Evolutionary conservation across 306 rosid genomes (phyloP).

Genomic region (Vicia faba): DNA sequence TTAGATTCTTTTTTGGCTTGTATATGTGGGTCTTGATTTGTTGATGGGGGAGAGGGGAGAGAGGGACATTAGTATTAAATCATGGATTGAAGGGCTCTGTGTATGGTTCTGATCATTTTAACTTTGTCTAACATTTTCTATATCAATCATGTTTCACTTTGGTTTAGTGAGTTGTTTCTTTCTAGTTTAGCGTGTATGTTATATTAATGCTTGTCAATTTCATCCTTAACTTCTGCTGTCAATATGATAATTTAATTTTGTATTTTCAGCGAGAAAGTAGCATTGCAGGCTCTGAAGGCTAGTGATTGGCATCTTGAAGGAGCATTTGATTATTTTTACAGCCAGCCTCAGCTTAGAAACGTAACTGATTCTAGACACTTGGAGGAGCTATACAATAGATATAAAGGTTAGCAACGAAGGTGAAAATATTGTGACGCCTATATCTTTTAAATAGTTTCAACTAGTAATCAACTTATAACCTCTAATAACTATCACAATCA

Average conservation of each 20-base stretch:
- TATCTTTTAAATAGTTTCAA: slow-evolving; percentile 14
- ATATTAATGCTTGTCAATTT: slow-evolving; percentile 1
- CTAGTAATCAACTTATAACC: slow-evolving; percentile 2
- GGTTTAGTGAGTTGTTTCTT: background rate
- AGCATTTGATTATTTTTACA: slow-evolving; percentile 94
- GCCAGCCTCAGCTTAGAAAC: slow-evolving; percentile 82
- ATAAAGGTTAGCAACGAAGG: slow-evolving; percentile 74
- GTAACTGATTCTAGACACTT: slow-evolving; percentile 82
- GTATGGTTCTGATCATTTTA: background rate
- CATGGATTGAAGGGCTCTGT: slow-evolving; percentile 1
- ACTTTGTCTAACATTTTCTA: background rate
- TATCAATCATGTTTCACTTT: background rate
- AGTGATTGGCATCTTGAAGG: slow-evolving; percentile 99
- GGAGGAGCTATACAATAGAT: slow-evolving; percentile 95
- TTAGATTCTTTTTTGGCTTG: background rate
- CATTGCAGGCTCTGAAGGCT: slow-evolving; percentile 80
- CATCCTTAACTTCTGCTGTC: slow-evolving; percentile 14
- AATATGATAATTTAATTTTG: slow-evolving; percentile 11
- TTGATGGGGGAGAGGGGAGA: background rate
- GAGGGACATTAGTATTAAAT: slow-evolving; percentile 1
- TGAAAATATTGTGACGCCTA: slow-evolving; percentile 21
- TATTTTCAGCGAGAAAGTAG: slow-evolving; percentile 81
- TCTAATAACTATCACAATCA: slow-evolving; percentile 1
- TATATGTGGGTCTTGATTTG: background rate
- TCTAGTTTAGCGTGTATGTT: background rate